Evolutionary conservation across 225 moss, liverwort and hornwort genomes (phyloP).

Genomic region (Takakia lepidozioides): DNA sequence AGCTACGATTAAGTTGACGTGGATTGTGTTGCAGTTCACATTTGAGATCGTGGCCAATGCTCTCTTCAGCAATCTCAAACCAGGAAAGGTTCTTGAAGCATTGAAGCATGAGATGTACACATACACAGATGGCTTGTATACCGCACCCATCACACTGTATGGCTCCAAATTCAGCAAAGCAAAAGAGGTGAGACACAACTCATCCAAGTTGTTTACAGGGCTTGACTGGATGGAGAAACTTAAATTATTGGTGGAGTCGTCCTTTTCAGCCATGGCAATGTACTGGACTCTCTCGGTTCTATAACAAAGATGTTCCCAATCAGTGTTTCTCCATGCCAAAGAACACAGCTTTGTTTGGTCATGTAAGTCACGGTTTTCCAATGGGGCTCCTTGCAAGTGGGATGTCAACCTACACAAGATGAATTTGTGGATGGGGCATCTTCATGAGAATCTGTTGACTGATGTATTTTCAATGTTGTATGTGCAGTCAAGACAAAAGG

Average conservation of each 20-base stretch:
- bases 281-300: not conserved
- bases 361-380: too few relatives aligned
- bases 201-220: too few relatives aligned
- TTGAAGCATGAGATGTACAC: too few relatives aligned
- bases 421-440: not conserved
- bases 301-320: too few relatives aligned
- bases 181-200: slow-evolving; percentile 26
- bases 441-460: not conserved
- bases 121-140: slow-evolving; percentile 33
- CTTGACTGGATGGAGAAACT: not conserved
- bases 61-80: too few relatives aligned
- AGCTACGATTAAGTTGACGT: too few relatives aligned
- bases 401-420: not conserved
- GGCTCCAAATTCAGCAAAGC: slow-evolving; percentile 28
- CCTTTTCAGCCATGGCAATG: not conserved
- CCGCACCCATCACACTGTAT: slow-evolving; percentile 20
- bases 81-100: too few relatives aligned
- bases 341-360: too few relatives aligned
- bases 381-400: not conserved
- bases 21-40: too few relatives aligned
- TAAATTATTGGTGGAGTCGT: not conserved
- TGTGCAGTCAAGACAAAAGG: slow-evolving; percentile 22
- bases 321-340: too few relatives aligned
- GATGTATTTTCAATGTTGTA: not conserved
- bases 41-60: too few relatives aligned